Base-by-base conservation (phyloP, 2,329 filamentous ascomycete genomes). In the Emericellopsis cladophorae region DNA sequence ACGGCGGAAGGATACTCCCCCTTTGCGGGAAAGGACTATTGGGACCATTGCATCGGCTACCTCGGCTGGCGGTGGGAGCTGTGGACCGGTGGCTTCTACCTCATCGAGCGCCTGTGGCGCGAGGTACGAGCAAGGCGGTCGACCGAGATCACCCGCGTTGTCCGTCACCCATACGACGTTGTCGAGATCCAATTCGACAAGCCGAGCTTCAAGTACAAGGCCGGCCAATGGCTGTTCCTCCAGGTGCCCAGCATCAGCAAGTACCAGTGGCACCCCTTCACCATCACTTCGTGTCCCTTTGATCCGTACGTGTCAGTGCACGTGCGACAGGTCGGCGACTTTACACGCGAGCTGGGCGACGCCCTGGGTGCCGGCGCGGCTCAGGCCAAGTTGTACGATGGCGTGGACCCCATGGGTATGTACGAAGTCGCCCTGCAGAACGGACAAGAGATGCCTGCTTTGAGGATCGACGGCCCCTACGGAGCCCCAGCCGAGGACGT, bases 201-300 rank as follows among this genome's bases (percentile, higher is more conserved):
- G 67, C 86, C 90, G 5, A 92, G 84, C 43, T 94, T 98, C 82
- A 86, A 80, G 56, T 98, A 98, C 77, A 96, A 95, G 74, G 84
- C 92, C 12, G 92, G 92, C 26, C 92, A 98, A 65, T 98, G 90
- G 89, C 78, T 96, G 31, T 96, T 96, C 70, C 72, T 98, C 44
- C 90, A 96, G 60, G 81, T 94, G 21, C 92, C 92, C 0, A 81
- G 84, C 7, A 78, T 98, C 41, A 95, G 87, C 48, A 76, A 72
- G 52, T 81, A 87, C 56, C 88, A 98, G 66, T 98, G 92, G 92
- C 92, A 98, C 64, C 92, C 92, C 1, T 98, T 96, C 59, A 98
- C 92, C 55, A 96, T 98, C 61, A 98, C 92, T 3, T 96, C 92
- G 9, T 98, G 92, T 63, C 92, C 92, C 5, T 92, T 87, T 55